These are phyloP conservation scores for Boletus rubescentipes DNA, from an alignment of 768 basidiomycete genomes.

Conservation along the genomic window DNA sequence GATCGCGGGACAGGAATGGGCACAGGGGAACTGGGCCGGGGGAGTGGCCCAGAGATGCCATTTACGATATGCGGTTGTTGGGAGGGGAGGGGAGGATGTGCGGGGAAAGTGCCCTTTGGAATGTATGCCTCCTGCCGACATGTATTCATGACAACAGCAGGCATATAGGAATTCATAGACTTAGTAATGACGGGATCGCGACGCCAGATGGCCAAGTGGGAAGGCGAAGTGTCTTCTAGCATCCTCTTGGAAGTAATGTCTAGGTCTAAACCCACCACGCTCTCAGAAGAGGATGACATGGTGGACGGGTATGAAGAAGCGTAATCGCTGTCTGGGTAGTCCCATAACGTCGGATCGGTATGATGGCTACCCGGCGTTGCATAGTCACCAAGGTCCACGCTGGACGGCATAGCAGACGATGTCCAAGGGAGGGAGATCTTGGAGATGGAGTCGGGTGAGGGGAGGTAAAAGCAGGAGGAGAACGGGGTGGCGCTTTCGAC, in stretches of 20 bases:
- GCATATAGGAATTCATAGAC: slow-evolving; percentile 24
- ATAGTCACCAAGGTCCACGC: slow-evolving; percentile 38
- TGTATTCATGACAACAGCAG: slow-evolving; percentile 28
- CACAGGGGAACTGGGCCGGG: slow-evolving; percentile 28
- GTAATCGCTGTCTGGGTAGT: slow-evolving; percentile 45
- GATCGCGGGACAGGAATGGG: slow-evolving; percentile 31
- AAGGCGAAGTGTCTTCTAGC: slow-evolving; percentile 30
- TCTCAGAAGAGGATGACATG: slow-evolving; percentile 38
- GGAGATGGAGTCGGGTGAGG: slow-evolving; percentile 42
- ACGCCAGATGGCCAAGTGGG: slow-evolving; percentile 34
- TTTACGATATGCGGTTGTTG: slow-evolving; percentile 12
- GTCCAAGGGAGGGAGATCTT: slow-evolving; percentile 36
- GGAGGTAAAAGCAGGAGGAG: slow-evolving; percentile 55
- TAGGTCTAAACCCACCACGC: slow-evolving; percentile 33
- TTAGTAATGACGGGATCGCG: slow-evolving; percentile 28
- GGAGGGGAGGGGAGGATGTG: slow-evolving; percentile 11
- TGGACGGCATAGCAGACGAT: slow-evolving; percentile 35
- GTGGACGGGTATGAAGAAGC: slow-evolving; percentile 48
- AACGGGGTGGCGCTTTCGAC: slow-evolving; percentile 61
- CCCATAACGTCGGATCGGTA: slow-evolving; percentile 51
- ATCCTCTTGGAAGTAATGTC: slow-evolving; percentile 33
- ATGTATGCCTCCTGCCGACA: slow-evolving; percentile 25
- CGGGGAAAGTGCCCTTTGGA: slow-evolving; percentile 5
- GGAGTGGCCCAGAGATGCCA: slow-evolving; percentile 15
- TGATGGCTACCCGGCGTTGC: slow-evolving; percentile 48